A percentile compares a stretch with the other conserved stretches of the same genome.
phyloP scores from a whole-genome alignment of 116 monocot genomes.

The Trichopus zeylanicus region DNA sequence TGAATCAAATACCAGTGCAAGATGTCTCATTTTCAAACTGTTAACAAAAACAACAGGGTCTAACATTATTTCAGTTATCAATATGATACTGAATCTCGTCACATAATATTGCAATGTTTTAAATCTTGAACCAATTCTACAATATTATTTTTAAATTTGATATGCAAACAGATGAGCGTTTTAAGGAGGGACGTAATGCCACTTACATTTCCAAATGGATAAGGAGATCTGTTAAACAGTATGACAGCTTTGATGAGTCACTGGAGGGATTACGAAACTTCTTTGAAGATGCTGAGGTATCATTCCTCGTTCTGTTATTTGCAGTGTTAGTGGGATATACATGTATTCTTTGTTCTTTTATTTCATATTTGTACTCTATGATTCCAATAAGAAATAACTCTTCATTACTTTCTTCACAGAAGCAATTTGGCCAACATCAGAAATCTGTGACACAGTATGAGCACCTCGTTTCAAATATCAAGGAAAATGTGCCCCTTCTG shows the following conservation, averaged over 20 bases:
- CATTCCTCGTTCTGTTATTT: not conserved
- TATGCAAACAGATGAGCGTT: slow-evolving; percentile 73
- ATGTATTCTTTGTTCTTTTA: not conserved
- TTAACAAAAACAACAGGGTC: no score
- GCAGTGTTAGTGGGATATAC: not conserved
- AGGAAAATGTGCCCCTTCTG: slow-evolving; percentile 10
- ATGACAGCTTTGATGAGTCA: slow-evolving; percentile 59
- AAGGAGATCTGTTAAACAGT: slow-evolving; percentile 67
- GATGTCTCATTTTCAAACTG: no score
- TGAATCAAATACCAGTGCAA: no score
- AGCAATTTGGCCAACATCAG: slow-evolving; percentile 8
- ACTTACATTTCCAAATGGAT: slow-evolving; percentile 87
- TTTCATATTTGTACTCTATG: not conserved
- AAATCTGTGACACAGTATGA: slow-evolving; percentile 2
- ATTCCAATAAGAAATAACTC: not conserved
- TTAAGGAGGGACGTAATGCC: slow-evolving; percentile 65
- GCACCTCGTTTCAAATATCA: slow-evolving; percentile 13
- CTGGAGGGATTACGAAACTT: slow-evolving; percentile 52
- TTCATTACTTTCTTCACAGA: slow-evolving; percentile 17
- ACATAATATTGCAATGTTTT: no score
- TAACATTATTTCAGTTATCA: no score
- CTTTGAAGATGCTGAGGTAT: slow-evolving; percentile 59
- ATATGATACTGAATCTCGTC: no score
- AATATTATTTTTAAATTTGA: no score
- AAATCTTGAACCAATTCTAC: no score